Evolutionary conservation across 2,329 filamentous ascomycete species (phyloP), one percentile per base, ranked within the genome.

Genomic region (Pseudocercospora pini-densiflorae): DNA sequence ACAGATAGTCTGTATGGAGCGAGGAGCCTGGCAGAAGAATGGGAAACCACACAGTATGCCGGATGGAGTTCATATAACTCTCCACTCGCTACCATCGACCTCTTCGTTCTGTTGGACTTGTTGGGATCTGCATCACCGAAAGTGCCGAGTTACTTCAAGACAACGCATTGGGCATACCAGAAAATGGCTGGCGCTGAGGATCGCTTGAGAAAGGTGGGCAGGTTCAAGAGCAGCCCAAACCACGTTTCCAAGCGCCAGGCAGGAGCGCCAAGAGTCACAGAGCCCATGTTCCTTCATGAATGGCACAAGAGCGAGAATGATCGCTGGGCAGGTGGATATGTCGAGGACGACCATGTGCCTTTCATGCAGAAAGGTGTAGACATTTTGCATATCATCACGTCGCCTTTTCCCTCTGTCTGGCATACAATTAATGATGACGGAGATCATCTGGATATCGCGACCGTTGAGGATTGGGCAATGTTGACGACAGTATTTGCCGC

Each of bases 101-200:
- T 98, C 10, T 97, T 98, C 77, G 85, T 98, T 8, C 87, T 98
- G n/a, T 87, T 98, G 31, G 95, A 98, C 77, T 86, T 98, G 8
- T 87, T 98, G 0, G 95, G 95, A 8, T 81, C 88, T 0, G 80
- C 86, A 10, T 79, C 87, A 49, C 93, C 94, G 0, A 81, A 74
- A 0, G 85, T 99, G 1, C 93, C 93, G 0, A 96, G 92, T 0
- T 97, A 94, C 81, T 97, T 96, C 77, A 85, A 89, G 66, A 91
- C 90, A 1, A 97, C 94, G 0, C 94, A 98, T 77, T 97, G 94
- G 94, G 93, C 94, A 0, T 98, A 98, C 78, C 84, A 87, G 71
- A 86, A 87, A 66, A 87, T 98, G 83, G 90, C 92, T 0, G 80
- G 81, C 2, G 81, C 96, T 16, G 94, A 98, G 80, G 80, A 83